Conservation (phyloP, 2,329 filamentous ascomycete genomes). For the Aspergillus oerlinghausenensis region DNA sequence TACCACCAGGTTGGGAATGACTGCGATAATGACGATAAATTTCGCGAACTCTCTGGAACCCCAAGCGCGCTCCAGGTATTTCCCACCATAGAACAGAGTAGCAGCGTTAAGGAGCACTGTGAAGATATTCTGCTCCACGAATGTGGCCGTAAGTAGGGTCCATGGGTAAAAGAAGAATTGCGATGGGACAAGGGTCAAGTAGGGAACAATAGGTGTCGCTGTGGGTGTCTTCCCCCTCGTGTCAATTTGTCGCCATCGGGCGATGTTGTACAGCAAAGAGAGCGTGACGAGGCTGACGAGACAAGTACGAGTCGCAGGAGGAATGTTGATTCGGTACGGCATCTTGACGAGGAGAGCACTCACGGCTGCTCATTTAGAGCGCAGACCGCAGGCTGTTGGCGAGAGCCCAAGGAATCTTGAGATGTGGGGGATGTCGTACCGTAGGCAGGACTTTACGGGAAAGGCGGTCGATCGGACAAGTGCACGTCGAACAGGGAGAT, state of each 20-base stretch:
- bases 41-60: conserved; percentile 87
- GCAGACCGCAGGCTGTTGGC: conserved; percentile 19
- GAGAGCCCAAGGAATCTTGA: conserved; percentile 8
- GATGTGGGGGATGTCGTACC: conserved; percentile 1
- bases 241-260: conserved; percentile 60
- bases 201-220: conserved; percentile 66
- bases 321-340: conserved; percentile 83
- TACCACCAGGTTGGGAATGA: conserved; percentile 75
- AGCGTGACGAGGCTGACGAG: conserved; percentile 71
- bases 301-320: conserved; percentile 79
- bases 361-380: conserved; percentile 15
- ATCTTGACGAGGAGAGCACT: conserved; percentile 45
- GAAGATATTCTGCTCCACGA: conserved; percentile 91
- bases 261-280: conserved; percentile 71
- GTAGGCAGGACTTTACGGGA: background rate
- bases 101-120: conserved; percentile 71
- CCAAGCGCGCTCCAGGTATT: conserved; percentile 95
- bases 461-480: conserved; percentile 1
- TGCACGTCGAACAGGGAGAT: background rate
- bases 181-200: conserved; percentile 80
- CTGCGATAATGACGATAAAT: conserved; percentile 70
- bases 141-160: conserved; percentile 79
- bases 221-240: conserved; percentile 45
- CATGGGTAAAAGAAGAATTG: conserved; percentile 84
- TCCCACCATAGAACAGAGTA: conserved; percentile 84